Conservation (phyloP, 768 basidiomycete species). For the Macrolepiota albuminosa region DNA sequence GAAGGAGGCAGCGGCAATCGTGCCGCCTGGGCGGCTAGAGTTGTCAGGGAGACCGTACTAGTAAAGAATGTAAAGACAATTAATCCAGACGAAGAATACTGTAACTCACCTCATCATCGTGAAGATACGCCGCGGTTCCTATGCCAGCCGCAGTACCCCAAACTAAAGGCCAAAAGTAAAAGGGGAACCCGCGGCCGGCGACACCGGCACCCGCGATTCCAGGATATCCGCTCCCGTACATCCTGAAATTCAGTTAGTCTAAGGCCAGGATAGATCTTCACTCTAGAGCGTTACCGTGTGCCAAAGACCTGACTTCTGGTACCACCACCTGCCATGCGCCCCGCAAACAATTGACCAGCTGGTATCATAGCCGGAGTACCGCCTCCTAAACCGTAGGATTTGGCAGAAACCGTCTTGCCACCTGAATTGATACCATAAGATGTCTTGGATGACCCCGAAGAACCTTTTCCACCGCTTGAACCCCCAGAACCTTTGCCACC, state of each 20-base stretch:
- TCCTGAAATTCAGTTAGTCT: constrained; percentile 23
- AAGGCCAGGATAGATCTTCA: neutral
- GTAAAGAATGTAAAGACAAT: neutral
- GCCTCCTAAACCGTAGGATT: constrained; percentile 26
- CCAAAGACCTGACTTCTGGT: constrained; percentile 35
- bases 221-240: constrained; percentile 65
- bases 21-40: constrained; percentile 39
- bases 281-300: constrained; percentile 23
- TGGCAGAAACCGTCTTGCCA: constrained; percentile 15
- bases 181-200: constrained; percentile 50
- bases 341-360: constrained; percentile 38
- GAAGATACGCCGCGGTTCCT: constrained; percentile 20
- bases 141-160: constrained; percentile 33
- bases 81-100: neutral
- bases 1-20: constrained; percentile 31
- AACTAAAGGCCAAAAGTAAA: constrained; percentile 60
- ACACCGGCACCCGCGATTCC: constrained; percentile 42
- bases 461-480: constrained; percentile 3
- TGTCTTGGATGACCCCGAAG: constrained; percentile 12
- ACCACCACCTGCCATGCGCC: constrained; percentile 40
- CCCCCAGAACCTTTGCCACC: constrained; percentile 23
- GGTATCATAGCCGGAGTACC: constrained; percentile 33
- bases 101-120: constrained; percentile 13
- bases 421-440: constrained; percentile 6
- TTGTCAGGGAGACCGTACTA: constrained; percentile 43